Conservation (phyloP, 1,284 basidiomycete species). For the Neolentinus lepideus region DNA sequence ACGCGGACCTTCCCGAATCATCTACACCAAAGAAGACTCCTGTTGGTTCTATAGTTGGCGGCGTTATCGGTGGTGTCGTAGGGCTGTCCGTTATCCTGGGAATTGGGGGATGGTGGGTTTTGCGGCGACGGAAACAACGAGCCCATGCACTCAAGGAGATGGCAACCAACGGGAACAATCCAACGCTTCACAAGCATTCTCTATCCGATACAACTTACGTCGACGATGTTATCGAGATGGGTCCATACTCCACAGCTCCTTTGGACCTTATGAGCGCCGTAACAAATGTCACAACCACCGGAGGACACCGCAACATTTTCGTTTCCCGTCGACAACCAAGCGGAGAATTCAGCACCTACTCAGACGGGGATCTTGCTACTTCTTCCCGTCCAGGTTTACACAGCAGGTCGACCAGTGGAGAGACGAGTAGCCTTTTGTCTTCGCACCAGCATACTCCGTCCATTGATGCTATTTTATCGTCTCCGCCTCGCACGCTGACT, state of each 20-base stretch:
- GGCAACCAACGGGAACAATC: neutral
- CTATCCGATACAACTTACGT: neutral
- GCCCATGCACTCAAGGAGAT: neutral
- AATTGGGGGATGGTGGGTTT: constrained; percentile 17
- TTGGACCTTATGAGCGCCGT: neutral
- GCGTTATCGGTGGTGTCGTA: constrained; percentile 31
- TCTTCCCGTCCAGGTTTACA: neutral
- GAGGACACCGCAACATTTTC: neutral
- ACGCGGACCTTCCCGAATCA: neutral
- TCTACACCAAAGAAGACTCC: neutral
- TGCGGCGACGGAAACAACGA: constrained; percentile 19
- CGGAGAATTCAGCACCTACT: neutral
- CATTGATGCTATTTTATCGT: neutral
- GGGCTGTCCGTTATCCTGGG: constrained; percentile 21
- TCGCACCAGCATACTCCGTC: neutral
- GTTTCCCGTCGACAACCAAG: neutral
- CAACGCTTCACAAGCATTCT: neutral
- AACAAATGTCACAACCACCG: neutral
- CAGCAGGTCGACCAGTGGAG: neutral
- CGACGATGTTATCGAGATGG: neutral
- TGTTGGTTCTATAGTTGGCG: constrained; percentile 26
- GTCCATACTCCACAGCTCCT: neutral
- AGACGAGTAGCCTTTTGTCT: neutral
- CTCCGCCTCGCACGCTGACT: neutral
- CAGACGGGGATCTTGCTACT: neutral